These are phyloP conservation scores for Patellifolia procumbens DNA, from an alignment of 179 eudicot species.

Conservation along the genomic window DNA sequence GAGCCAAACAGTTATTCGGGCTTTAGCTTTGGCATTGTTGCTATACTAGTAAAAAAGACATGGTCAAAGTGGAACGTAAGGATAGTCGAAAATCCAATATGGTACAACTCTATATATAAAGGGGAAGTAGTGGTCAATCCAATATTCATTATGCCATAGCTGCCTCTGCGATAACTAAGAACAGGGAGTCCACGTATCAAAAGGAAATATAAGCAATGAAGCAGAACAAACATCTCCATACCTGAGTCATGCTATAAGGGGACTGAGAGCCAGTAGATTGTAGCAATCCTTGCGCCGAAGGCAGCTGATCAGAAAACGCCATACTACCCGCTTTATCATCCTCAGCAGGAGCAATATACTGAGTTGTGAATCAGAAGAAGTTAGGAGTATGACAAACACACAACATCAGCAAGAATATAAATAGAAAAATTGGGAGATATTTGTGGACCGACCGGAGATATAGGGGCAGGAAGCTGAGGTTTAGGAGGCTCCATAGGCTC, in stretches of 20 bases:
- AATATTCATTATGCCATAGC: neutral
- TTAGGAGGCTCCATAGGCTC: slow-evolving; percentile 64
- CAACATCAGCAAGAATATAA: neutral
- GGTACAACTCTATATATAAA: too few species aligned
- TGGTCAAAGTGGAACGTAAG: too few species aligned
- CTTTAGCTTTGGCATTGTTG: too few species aligned
- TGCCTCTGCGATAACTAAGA: too few species aligned
- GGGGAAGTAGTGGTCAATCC: neutral
- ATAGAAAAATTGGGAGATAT: neutral
- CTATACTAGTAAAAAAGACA: too few species aligned
- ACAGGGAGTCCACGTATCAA: neutral
- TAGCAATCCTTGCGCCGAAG: slow-evolving; percentile 67
- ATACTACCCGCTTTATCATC: slow-evolving; percentile 71
- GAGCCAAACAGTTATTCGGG: too few species aligned
- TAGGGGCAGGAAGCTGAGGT: slow-evolving; percentile 59
- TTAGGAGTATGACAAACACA: neutral
- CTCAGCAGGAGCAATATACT: slow-evolving; percentile 74
- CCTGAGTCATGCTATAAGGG: slow-evolving; percentile 62
- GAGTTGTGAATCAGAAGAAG: slow-evolving; percentile 11
- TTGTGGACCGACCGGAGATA: slow-evolving; percentile 61
- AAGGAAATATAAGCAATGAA: too few species aligned
- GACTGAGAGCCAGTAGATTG: slow-evolving; percentile 56
- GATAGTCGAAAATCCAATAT: too few species aligned
- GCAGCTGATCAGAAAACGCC: slow-evolving; percentile 74
- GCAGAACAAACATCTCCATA: slow-evolving; percentile 19